These are phyloP conservation scores for Lentinus tigrinus DNA, from an alignment of 768 basidiomycete genomes.

Conservation along the genomic window DNA sequence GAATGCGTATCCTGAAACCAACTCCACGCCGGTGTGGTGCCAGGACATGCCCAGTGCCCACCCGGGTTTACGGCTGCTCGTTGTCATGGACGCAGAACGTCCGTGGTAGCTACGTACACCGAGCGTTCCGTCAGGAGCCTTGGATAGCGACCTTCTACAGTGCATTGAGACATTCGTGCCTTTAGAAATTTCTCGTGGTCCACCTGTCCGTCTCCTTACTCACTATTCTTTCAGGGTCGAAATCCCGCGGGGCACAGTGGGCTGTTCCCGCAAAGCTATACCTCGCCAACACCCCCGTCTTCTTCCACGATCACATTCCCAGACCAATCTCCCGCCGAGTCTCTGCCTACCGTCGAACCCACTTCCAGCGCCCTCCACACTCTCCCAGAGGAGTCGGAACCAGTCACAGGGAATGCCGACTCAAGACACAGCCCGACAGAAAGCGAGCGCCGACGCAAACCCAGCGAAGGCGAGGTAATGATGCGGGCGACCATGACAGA, in stretches of 20 bases:
- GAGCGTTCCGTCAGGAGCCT: too few relatives aligned
- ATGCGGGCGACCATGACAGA: conserved; percentile 91
- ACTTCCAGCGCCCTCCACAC: conserved; percentile 37
- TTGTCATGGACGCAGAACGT: too few relatives aligned
- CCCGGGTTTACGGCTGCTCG: too few relatives aligned
- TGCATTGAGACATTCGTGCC: neutral
- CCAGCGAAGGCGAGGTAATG: conserved; percentile 58
- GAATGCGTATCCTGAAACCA: too few relatives aligned
- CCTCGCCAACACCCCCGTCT: conserved; percentile 54
- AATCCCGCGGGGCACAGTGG: conserved; percentile 82
- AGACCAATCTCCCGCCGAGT: conserved; percentile 21
- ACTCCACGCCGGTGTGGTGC: too few relatives aligned
- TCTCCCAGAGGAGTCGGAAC: conserved; percentile 40
- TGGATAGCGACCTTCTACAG: too few relatives aligned
- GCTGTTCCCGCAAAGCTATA: conserved; percentile 89
- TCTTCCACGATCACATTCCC: conserved; percentile 19
- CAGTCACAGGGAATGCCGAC: conserved; percentile 16
- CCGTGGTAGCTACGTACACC: too few relatives aligned
- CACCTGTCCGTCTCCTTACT: conserved; percentile 6
- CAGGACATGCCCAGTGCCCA: too few relatives aligned
- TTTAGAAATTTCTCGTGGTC: neutral
- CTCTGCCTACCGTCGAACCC: conserved; percentile 23
- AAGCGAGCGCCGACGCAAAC: conserved; percentile 23
- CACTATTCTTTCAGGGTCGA: conserved; percentile 60
- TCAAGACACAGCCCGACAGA: conserved; percentile 22